Conservation (phyloP, 2,329 filamentous ascomycete genomes). For the Elsinoe necatrix region DNA sequence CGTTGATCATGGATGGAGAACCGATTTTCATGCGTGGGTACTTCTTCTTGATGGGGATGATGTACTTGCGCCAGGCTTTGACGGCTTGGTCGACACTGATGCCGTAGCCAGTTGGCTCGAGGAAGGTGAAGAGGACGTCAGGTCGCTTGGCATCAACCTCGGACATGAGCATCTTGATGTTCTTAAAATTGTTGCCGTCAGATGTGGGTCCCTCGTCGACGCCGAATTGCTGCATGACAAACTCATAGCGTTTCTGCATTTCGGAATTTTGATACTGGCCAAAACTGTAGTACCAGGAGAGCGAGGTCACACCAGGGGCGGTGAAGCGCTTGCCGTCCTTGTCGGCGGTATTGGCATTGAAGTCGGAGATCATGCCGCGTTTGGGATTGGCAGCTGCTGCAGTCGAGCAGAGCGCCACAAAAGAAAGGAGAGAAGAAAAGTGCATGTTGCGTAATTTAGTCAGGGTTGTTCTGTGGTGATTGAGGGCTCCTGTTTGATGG, state of each 20-base stretch:
- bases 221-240: slow-evolving; percentile 11
- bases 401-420: not conserved
- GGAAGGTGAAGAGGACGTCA: slow-evolving; percentile 3
- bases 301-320: not conserved
- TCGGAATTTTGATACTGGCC: not conserved
- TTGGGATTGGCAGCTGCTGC: slow-evolving; percentile 1
- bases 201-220: not conserved
- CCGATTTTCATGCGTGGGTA: not conserved
- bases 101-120: not conserved
- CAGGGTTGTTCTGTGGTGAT: not conserved
- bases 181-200: slow-evolving; percentile 7
- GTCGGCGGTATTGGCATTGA: not conserved
- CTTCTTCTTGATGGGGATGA: slow-evolving; percentile 9
- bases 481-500: not conserved
- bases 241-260: not conserved
- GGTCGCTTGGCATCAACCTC: not conserved
- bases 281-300: slow-evolving; percentile 1
- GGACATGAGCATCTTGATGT: slow-evolving; percentile 1
- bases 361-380: slow-evolving; percentile 6
- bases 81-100: not conserved
- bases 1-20: slow-evolving; percentile 1
- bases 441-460: not conserved
- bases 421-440: not conserved
- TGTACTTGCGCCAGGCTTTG: slow-evolving; percentile 7
- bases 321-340: not conserved